phyloP scores from a whole-genome alignment of 2,329 filamentous ascomycete species.

The Talaromyces islandicus region DNA sequence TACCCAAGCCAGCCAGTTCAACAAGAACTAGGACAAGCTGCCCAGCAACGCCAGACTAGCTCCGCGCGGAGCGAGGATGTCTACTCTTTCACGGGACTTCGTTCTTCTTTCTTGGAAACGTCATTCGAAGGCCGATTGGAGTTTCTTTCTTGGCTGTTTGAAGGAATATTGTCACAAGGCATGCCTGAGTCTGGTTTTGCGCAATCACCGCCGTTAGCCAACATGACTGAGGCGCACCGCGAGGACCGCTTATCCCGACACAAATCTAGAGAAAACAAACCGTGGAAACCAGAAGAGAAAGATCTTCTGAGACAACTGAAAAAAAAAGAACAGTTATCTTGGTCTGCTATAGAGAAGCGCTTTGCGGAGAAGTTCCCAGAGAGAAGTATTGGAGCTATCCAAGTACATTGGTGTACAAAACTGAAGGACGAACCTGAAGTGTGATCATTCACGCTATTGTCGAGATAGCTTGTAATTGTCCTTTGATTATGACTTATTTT shows the following conservation, averaged over 20 bases:
- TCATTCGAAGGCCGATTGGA: slow-evolving; percentile 1
- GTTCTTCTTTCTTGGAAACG: not conserved
- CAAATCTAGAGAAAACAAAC: not conserved
- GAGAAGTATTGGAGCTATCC: not conserved
- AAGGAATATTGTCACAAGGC: slow-evolving; percentile 3
- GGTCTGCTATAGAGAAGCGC: not conserved
- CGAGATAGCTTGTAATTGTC: not conserved
- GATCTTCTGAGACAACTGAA: not conserved
- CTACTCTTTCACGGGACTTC: not conserved
- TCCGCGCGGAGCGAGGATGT: not conserved
- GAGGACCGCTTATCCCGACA: no score
- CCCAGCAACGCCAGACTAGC: not conserved
- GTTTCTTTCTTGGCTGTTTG: slow-evolving; percentile 11
- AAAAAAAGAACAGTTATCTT: not conserved
- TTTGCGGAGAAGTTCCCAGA: not conserved
- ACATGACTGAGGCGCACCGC: not conserved
- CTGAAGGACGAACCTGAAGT: not conserved
- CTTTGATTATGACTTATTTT: not conserved
- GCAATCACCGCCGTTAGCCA: not conserved
- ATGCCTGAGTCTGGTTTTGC: not conserved
- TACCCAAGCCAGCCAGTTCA: not conserved
- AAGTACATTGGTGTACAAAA: not conserved
- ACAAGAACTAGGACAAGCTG: not conserved
- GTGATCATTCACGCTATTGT: not conserved
- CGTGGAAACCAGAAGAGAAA: not conserved